Conservation (phyloP, 495 filamentous ascomycete genomes). For the Penicillium paxilli region DNA sequence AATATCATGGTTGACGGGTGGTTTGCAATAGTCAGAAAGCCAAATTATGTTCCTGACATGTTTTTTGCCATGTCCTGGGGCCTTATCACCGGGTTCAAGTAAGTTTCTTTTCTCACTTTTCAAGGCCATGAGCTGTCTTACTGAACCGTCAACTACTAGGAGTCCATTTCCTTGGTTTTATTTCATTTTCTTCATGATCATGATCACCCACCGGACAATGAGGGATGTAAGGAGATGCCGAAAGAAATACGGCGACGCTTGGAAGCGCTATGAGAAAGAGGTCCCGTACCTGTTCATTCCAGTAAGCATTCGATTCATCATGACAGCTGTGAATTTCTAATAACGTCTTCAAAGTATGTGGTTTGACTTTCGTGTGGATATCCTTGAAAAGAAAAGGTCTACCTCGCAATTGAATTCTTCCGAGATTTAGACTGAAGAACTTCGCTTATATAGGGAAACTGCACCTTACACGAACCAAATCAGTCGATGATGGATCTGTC, state of each 20-base stretch:
- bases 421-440: background rate
- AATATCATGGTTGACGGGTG: conserved; percentile 82
- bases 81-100: conserved; percentile 59
- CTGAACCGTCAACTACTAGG: background rate
- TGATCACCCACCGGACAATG: conserved; percentile 84
- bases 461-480: background rate
- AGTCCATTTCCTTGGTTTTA: conserved; percentile 87
- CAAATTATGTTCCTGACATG: conserved; percentile 87
- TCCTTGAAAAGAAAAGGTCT: background rate
- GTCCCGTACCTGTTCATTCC: conserved; percentile 95
- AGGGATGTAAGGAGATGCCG: conserved; percentile 81
- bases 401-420: background rate
- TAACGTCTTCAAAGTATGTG: conserved; percentile 4
- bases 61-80: conserved; percentile 74
- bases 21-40: conserved; percentile 87
- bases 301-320: conserved; percentile 54
- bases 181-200: conserved; percentile 78
- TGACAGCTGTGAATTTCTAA: background rate
- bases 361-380: background rate
- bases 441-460: background rate
- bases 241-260: conserved; percentile 85
- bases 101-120: background rate
- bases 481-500: background rate
- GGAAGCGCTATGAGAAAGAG: conserved; percentile 80
- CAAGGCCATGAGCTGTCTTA: background rate